Base-by-base conservation (phyloP, 176 grass and related monocot genomes). In the Cenchrus americanus region DNA sequence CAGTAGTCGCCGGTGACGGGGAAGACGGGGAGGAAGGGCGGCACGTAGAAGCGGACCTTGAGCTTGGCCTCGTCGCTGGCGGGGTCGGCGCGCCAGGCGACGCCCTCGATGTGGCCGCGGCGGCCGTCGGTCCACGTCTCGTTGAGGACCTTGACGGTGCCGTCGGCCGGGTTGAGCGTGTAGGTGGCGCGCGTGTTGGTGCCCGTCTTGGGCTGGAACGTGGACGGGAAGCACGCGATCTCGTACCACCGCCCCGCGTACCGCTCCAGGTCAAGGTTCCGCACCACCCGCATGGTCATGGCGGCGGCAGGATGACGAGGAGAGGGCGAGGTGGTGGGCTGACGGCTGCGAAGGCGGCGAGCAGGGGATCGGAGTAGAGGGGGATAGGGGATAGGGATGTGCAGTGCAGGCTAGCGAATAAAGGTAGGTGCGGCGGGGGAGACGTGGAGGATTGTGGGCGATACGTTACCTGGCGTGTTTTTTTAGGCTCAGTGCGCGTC, bases 1-100 rank as follows among this genome's bases (percentile, higher is more conserved):
- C 92, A 98, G 89, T 98, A 98, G 75, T 98, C 91, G 72, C 95
- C 91, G 40, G 61, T 64, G 84, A 98, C 85, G 76, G 95, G 95
- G 77, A 98, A 6, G 64, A 98, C 34, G 73, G 92, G 92, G 73
- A 94, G 92, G 84, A 94, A 89, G 1, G 91, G 94, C 50, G 94
- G 90, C 66, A 96, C 91, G 77, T 71, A 91, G 88, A 96, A 96
- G 44, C 66, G 87, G 63, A 96, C 94, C 81, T 75, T 89, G 80
- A 96, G 88, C 91, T 91, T 93, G 77, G 91, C 94, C 88, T 96
- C 91, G 77, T 96, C 86, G 84, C 81, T 74, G 43, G 34, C 47
- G 7, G 24, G 63, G 87, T 96, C 81, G 18, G 54, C 91, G 53
- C 80, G 89, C 67, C 30, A 93, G 14, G 94, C 88, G 3, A 86